Conservation (phyloP, 805 yeast species). For the Pichia insulana region DNA sequence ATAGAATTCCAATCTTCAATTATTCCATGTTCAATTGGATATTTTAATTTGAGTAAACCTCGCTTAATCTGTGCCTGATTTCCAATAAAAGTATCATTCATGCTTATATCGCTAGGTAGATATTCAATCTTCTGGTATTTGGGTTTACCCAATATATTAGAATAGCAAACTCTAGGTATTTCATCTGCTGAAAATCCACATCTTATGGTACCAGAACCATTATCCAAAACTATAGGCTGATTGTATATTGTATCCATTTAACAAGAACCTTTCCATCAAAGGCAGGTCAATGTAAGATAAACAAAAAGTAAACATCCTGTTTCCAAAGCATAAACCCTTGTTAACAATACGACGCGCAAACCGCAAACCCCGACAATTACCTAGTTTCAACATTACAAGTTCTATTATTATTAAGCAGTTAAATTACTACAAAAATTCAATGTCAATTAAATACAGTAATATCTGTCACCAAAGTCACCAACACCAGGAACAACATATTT, state of each 20-base stretch:
- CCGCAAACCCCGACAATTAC: no score
- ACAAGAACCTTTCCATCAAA: no score
- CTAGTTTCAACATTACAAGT: no score
- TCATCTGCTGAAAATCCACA: constrained; percentile 94
- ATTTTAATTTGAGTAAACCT: constrained; percentile 61
- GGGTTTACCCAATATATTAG: constrained; percentile 68
- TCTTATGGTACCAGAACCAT: constrained; percentile 77
- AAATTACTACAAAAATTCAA: not conserved
- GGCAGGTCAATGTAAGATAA: no score
- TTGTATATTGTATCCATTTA: constrained; percentile 34
- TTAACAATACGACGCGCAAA: no score
- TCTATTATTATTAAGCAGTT: not conserved
- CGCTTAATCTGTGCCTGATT: constrained; percentile 62
- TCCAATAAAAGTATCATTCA: constrained; percentile 63
- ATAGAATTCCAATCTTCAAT: constrained; percentile 79
- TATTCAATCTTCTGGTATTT: constrained; percentile 61
- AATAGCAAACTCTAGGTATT: constrained; percentile 56
- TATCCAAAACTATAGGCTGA: constrained; percentile 72
- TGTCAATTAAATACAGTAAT: constrained; percentile 64
- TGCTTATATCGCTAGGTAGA: constrained; percentile 56
- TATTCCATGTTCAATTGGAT: constrained; percentile 76
- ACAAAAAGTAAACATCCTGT: constrained; percentile 1
- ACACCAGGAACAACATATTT: constrained; percentile 88
- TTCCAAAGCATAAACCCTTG: no score
- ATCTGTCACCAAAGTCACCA: constrained; percentile 97